Base-by-base conservation (phyloP, 306 rosid genomes). In the Ochetophila trinervis region DNA sequence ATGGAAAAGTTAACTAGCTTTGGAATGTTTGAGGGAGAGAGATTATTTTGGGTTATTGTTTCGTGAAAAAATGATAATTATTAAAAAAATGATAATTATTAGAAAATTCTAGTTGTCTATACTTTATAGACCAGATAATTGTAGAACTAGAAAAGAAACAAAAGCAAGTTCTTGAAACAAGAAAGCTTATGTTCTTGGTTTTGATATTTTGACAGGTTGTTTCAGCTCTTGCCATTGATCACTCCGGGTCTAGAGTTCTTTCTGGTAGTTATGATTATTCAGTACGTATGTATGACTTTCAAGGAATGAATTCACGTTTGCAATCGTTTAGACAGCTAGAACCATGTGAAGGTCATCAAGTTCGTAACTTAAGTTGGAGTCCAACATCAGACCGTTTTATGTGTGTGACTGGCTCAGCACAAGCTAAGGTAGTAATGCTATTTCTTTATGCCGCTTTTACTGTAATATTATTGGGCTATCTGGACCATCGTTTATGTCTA, bases 291-390 rank as follows among this genome's bases (percentile, higher is more conserved):
- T 93, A 84, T 61, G 98, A 93, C 58, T 93, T 93, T 63, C 96
- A 93, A 84, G 98, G 98, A 60, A 93, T 89, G 98, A 89, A 79
- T 79, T 77, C 97, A 63, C 92, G 87, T 64, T 47, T 93, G 84
- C 78, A 83, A 74, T 93, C 97, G 16, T 93, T 93, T 78, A 82
- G 97, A 68, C 95, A 87, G 82, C 72, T 93, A 67, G 98, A 93
- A 73, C 98, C 97, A 15, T 89, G 42, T 65, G 98, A 93, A 83
- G 98, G 98, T 49, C 98, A 93, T 75, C 98, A 93, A 83, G 85
- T 93, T 69, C 93, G 98, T 53, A 84, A 77, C 68, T 67, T 93
- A 34, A 93, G 98, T 81, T 89, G 97, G 98, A 93, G 98, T 72
- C 97, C 98, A 17, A 80, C 87, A 2, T 87, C 96, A 0, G 96